These are phyloP conservation scores for Diaporthe citrichinensis DNA, from an alignment of 2,329 filamentous ascomycete species.

Conservation along the genomic window DNA sequence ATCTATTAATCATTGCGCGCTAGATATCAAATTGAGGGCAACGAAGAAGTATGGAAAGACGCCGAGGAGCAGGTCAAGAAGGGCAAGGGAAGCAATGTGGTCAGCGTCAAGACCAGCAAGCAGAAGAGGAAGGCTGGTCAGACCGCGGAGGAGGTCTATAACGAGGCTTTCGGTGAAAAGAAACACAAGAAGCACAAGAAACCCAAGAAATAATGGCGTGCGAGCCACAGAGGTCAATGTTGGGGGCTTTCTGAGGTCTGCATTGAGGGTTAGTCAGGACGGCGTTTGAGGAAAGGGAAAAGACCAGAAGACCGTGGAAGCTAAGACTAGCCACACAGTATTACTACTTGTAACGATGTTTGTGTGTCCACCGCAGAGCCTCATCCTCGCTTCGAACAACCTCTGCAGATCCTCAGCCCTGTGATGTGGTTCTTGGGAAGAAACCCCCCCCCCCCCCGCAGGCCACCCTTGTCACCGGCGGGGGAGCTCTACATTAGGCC, in stretches of 20 bases:
- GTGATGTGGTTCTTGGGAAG: constrained; percentile 18
- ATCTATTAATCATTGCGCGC: constrained; percentile 24
- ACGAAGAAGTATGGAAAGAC: constrained; percentile 74
- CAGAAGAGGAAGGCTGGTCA: constrained; percentile 79
- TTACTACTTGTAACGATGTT: neutral
- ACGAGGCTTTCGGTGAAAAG: constrained; percentile 68
- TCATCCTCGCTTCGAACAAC: neutral
- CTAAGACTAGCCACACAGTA: neutral
- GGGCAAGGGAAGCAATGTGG: constrained; percentile 72
- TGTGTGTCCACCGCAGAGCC: neutral
- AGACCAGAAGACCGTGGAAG: constrained; percentile 8
- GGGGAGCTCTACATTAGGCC: constrained; percentile 20
- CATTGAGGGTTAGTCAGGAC: constrained; percentile 9
- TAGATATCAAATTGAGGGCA: constrained; percentile 76
- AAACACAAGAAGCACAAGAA: constrained; percentile 65
- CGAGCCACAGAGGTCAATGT: neutral
- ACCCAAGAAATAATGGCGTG: constrained; percentile 60
- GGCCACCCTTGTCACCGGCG: constrained; percentile 17
- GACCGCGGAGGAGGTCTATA: constrained; percentile 74
- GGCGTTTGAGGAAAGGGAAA: constrained; percentile 26
- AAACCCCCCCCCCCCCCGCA: neutral
- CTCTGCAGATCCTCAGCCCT: constrained; percentile 40
- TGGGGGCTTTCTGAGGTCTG: neutral
- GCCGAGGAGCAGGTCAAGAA: constrained; percentile 83
- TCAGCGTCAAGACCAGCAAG: constrained; percentile 87